A percentile compares a stretch with the other conserved stretches of the same genome.
These are phyloP conservation scores for Insectozyma bohioensis DNA, from an alignment of 1,139 yeast genomes.

Conservation along the genomic window DNA sequence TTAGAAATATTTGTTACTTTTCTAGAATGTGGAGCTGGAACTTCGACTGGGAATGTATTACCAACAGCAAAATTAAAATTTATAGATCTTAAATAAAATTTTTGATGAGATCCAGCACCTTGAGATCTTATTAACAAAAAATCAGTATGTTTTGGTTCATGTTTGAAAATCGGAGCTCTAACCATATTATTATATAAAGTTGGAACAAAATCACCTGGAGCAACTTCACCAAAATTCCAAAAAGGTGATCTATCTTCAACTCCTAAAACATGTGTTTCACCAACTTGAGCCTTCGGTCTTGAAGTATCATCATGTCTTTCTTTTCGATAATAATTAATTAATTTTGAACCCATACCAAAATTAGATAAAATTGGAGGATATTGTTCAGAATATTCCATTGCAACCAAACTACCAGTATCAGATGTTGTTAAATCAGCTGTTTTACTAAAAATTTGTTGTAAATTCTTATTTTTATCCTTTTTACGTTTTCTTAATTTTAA, in stretches of 20 bases:
- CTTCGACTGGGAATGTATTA: conserved; percentile 89
- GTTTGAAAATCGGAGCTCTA: conserved; percentile 91
- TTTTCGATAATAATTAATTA: conserved; percentile 90
- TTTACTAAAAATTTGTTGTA: conserved; percentile 67
- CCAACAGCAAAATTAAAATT: conserved; percentile 85
- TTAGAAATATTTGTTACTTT: conserved; percentile 93
- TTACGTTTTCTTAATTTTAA: conserved; percentile 81
- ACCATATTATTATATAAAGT: conserved; percentile 88
- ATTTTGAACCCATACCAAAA: conserved; percentile 94
- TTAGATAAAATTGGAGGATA: conserved; percentile 79
- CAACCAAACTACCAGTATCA: conserved; percentile 75
- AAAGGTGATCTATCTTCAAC: conserved; percentile 95
- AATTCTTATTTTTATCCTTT: conserved; percentile 82
- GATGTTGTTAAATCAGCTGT: conserved; percentile 80
- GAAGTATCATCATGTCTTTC: conserved; percentile 76
- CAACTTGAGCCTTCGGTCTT: conserved; percentile 85
- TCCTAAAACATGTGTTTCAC: conserved; percentile 94
- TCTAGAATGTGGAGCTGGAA: conserved; percentile 97
- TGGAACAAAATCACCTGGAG: conserved; percentile 91
- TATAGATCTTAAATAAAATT: conserved; percentile 56
- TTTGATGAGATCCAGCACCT: conserved; percentile 69
- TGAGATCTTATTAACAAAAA: conserved; percentile 78
- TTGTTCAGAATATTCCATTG: conserved; percentile 91
- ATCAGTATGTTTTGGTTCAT: conserved; percentile 76
- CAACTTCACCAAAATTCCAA: conserved; percentile 98